A percentile compares a stretch with the other conserved stretches of the same genome.
Evolutionary conservation across 306 rosid genomes (phyloP).

Genomic region (Lathyrus oleraceus): DNA sequence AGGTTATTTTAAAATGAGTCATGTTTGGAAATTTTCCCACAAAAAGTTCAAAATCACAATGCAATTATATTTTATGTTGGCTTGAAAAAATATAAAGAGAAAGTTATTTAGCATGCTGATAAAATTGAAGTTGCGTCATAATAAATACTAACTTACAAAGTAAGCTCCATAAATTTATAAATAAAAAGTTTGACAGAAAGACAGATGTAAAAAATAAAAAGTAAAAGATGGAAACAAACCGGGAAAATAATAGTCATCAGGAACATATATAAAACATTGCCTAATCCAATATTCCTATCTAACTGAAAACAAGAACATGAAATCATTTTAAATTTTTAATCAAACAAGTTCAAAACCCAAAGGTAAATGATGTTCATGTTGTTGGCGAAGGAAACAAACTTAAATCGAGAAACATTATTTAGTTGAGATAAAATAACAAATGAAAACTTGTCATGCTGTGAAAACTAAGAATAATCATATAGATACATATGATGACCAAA

Average conservation of each 20-base stretch:
- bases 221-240: constrained; percentile 21
- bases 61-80: constrained; percentile 1
- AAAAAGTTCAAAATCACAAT: constrained; percentile 1
- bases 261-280: constrained; percentile 19
- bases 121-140: constrained; percentile 15
- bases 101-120: constrained; percentile 3
- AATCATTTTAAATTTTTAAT: constrained; percentile 7
- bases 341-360: constrained; percentile 25
- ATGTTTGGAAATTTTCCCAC: not conserved
- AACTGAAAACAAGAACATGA: constrained; percentile 6
- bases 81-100: not conserved
- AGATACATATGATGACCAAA: constrained; percentile 23
- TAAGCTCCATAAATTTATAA: constrained; percentile 1
- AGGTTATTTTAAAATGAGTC: not conserved
- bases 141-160: constrained; percentile 9
- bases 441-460: not conserved
- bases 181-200: constrained; percentile 14
- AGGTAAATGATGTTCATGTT: constrained; percentile 11
- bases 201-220: not conserved
- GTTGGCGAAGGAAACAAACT: constrained; percentile 6
- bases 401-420: constrained; percentile 16
- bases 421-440: constrained; percentile 24
- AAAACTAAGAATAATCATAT: constrained; percentile 10
- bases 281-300: constrained; percentile 28
- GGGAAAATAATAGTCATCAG: not conserved